Evolutionary conservation across 75 land plant species (phyloP), one percentile per base, ranked within the genome.

Genomic region (Pseudotsuga menziesii): DNA sequence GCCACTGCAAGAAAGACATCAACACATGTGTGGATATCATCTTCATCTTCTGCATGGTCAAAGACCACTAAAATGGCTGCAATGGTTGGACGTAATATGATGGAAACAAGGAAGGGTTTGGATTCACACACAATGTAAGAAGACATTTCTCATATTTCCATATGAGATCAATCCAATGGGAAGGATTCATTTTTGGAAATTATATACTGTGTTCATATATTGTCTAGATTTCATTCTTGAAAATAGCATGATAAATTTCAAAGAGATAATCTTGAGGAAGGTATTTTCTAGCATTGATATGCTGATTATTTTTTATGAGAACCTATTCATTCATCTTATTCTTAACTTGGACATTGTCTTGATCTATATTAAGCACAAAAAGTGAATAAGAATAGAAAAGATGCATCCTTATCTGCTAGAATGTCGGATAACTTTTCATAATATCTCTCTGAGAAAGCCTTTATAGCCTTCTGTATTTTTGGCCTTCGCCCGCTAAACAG

Each of bases 261-360:
- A 90, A 74, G 14, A 97, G 87, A 69, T 78, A 95, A 13, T 92
- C 91, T 22, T 92, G 86, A 35, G 99, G 99, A 36, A 97, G 85
- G 78, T 96, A 97, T 76, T 73, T 88, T 27, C 97, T 94, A n/a
- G 85, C 93, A 88, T 96, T 96, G 20, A 93, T 91, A 25, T 58
- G 79, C 41, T 98, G 87, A 57, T 89, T 87, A 79, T 97, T 97
- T 44, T 90, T 85, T 55, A 96, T 94, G 75, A 96, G 94, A 70
- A 94, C 99, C 71, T 94, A 97, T 83, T 96, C 94, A 35, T 90
- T 92, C 99, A 96, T 96, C 78, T 96, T 96, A 75, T 92, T 96
- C 77, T 94, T 92, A 57, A 96, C 99, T 77, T 96, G 94, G 57
- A 82, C 83, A 77, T 94, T 96, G 71, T 96, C 97, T 79, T 89